Base-by-base conservation (phyloP, 352 stramenopile species). In the Globisporangium parvum region DNA sequence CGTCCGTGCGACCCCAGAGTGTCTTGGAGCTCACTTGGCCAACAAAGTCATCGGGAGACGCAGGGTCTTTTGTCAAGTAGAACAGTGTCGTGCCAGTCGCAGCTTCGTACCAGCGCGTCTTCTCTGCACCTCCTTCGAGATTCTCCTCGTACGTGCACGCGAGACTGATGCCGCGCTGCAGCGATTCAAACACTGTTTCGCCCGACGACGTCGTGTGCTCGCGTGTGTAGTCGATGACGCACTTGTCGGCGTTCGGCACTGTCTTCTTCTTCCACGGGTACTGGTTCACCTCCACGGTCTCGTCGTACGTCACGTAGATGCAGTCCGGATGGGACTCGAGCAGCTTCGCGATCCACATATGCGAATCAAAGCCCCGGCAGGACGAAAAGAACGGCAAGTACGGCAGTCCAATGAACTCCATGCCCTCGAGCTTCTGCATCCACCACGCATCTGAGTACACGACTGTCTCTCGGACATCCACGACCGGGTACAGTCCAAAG, bases 331-430 rank as follows among this genome's bases (percentile, higher is more conserved):
- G 91, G 20, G 88, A 86, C 62, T 99, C 95, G 0, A 98, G 55
- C 55, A 98, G 75, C 67, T 98, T 98, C 37, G 84, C 78, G 47
- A 98, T 77, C 53, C 75, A 89, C 53, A 98, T 90, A 59, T 98
- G 85, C 37, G 82, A 97, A 55, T 98, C 96, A 67, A 96, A 98
- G 8, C 91, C 94, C 17, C 92, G 75, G 56, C 95, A 99, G 37
- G 93, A 96, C n/a, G 88, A 98, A 45, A 98, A 97, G 66, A 96
- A 99, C 0, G 96, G 96, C 44, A 99, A 68, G 60, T 98, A 98
- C 2, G 95, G 88, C 21, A 98, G 69, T 6, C 75, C 82, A n/a
- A 98, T 62, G 49, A 91, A 96, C 2, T 75, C 64, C 3, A 67
- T 57, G 0, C 66, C 80, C 15, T 71, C 67, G 0, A 91, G 61